Base-by-base conservation (phyloP, 1,284 basidiomycete species). In the Ceratobasidium sp. region DNA sequence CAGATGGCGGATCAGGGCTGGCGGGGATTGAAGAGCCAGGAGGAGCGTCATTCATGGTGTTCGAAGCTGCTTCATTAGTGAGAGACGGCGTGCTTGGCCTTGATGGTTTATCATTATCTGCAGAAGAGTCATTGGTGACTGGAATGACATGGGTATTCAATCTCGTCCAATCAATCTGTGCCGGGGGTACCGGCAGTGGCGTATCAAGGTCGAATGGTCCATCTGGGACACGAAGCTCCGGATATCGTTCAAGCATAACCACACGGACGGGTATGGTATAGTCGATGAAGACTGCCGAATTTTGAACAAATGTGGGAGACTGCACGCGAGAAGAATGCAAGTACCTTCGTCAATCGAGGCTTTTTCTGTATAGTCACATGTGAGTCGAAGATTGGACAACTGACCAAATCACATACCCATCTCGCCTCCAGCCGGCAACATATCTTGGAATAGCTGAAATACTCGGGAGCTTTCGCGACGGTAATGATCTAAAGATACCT, bases 401-500 rank as follows among this genome's bases (percentile, higher is more conserved):
- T 13, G 23, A 21, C 4, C 21, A 21, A 29, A 44, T 23, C 11
- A 69, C 82, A 73, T 70, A 88, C 87, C 88, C 64, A 90, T 82
- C 76, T 91, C 87, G 3, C 81, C 85, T 2, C 81, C 85, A 11
- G 75, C 73, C 0, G 91, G 88, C 36, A 94, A 81, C 66, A 84
- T 82, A 69, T 92, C 88, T 74, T 90, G 90, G 77, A 98, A 95
- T 73, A 93, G 81, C 8, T 84, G 83, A n/a, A 95, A 84, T 71
- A 98, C 91, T 79, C 95, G 98, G 71, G 85, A 81, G 73, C 90
- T 93, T 79, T 99, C 96, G 60, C 91, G 83, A 16, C 96, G 83
- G 77, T 99, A 99, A 70, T 92, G 87, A 77, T 99, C 97, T 54
- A 99, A 82, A 19, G 94, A 97, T 47, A 98, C 92, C 91, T 93